Conservation (phyloP, 2,329 filamentous ascomycete species). For the Fusarium udum region DNA sequence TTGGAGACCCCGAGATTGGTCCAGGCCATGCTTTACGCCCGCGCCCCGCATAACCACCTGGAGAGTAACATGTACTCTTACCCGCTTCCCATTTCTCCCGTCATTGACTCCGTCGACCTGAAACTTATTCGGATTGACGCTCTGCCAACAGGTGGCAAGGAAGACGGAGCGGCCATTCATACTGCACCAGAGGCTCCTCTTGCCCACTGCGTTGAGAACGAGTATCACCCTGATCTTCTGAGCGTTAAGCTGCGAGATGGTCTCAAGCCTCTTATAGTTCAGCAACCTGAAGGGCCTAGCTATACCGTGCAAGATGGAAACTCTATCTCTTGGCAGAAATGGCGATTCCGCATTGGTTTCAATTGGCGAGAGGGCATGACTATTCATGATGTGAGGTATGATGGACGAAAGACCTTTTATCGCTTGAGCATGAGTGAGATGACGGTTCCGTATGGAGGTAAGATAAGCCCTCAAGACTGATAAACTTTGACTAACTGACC, state of each 20-base stretch:
- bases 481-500: fast-evolving
- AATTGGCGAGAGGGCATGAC: conserved; percentile 77
- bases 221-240: conserved; percentile 63
- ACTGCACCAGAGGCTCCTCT: conserved; percentile 54
- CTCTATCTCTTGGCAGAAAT: conserved; percentile 68
- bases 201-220: conserved; percentile 38
- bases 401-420: conserved; percentile 71
- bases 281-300: conserved; percentile 74
- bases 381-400: conserved; percentile 74
- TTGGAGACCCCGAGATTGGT: background rate
- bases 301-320: conserved; percentile 65
- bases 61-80: conserved; percentile 57
- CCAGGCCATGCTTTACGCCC: background rate
- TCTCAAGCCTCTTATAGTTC: conserved; percentile 75
- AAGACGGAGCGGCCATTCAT: conserved; percentile 55
- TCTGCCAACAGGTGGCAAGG: conserved; percentile 58
- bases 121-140: conserved; percentile 66
- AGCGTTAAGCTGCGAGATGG: conserved; percentile 58
- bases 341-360: conserved; percentile 75
- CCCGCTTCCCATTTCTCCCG: conserved; percentile 65
- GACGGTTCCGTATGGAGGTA: conserved; percentile 60
- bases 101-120: conserved; percentile 65
- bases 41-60: background rate
- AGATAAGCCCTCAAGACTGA: too few species aligned
- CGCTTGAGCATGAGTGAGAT: conserved; percentile 75